Evolutionary conservation across 2,329 filamentous ascomycete genomes (phyloP), one percentile per base, ranked within the genome.

Genomic region (Akanthomyces muscarius): DNA sequence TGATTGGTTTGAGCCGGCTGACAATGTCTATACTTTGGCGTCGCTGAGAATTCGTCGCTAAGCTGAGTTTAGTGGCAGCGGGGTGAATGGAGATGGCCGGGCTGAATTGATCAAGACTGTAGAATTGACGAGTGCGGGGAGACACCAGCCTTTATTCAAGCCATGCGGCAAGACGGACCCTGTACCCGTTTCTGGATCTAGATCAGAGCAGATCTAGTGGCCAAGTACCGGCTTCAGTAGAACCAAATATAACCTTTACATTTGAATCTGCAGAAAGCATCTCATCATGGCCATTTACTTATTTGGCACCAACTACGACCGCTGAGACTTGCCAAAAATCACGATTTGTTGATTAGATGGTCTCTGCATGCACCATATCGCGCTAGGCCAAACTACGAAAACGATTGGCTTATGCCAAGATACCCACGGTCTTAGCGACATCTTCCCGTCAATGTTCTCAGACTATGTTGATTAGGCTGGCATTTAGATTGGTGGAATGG

Each of bases 381-480:
- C 42, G 42, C 42, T 45, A 45, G 16, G 42, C 42, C 42, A 21
- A 21, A 45, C 16, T 45, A 21, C 42, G 16, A 7, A 45, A 45
- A 45, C 42, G 42, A 45, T 45, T 45, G 7, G 42, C 42, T 21
- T 21, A 18, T 18, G 42, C 33, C 33, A 38, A 38, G 33, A 10
- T 38, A 7, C 33, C 33, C 1, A 38, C 47, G 47, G n/a, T 50
- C 73, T 80, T 1, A 70, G 77, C 30, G 79, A 38, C 33, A 13
- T 10, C 33, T 13, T 83, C n/a, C 73, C 83, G n/a, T 79, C 80
- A 0, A 80, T 83, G 30, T 80, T 80, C 0, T 65, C 69, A 8
- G 75, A 75, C 0, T 80, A 82, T 63, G 71, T 83, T 60, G 70
- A 70, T 1, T 72, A 81, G 80, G 5, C 21, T 21, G 21, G 21